These are phyloP conservation scores for Grigorovia humatica DNA, from an alignment of 805 yeast genomes.

Conservation along the genomic window DNA sequence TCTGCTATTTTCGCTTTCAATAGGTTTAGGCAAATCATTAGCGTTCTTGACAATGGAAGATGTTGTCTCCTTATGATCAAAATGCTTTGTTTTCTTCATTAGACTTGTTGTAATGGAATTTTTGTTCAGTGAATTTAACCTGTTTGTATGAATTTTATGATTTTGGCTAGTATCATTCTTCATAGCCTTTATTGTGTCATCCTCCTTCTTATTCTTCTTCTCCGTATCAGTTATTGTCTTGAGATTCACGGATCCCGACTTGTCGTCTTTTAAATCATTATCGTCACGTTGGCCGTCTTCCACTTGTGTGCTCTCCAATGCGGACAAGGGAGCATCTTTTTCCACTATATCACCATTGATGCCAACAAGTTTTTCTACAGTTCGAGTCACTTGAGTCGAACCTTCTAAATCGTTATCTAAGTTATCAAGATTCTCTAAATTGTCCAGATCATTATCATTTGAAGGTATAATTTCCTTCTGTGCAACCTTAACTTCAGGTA, in stretches of 20 bases:
- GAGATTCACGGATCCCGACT: neutral
- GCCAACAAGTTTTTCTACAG: neutral
- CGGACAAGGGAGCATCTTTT: neutral
- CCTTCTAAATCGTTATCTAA: slow-evolving; percentile 2
- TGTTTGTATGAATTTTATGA: neutral
- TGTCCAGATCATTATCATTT: neutral
- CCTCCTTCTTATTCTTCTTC: neutral
- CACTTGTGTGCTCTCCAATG: neutral
- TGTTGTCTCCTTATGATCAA: neutral
- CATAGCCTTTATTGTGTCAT: neutral
- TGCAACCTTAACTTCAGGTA: neutral
- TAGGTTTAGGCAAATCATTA: no score
- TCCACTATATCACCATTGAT: neutral
- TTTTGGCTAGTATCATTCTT: neutral
- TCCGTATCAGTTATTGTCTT: neutral
- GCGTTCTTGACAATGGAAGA: neutral
- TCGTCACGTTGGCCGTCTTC: neutral
- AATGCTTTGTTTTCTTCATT: neutral
- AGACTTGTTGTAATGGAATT: neutral
- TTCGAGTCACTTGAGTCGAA: slow-evolving; percentile 1
- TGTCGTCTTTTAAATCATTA: neutral
- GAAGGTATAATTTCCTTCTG: neutral
- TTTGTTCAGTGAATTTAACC: neutral
- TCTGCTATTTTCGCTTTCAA: neutral
- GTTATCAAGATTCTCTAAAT: neutral